Conservation (phyloP, 176 grass and related monocot species). For the Triticum timopheevii region DNA sequence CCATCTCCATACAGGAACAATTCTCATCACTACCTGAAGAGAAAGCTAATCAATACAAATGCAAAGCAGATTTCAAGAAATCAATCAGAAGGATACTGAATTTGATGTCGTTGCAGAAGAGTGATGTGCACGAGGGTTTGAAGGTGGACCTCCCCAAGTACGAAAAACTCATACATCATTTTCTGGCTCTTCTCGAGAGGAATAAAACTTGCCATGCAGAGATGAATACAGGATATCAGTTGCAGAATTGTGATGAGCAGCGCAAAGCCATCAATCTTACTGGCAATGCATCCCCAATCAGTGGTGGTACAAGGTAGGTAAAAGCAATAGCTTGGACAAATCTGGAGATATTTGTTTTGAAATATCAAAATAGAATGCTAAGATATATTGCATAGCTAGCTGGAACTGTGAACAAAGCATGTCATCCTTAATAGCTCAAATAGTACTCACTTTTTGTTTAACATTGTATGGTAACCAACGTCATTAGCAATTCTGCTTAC, state of each 20-base stretch:
- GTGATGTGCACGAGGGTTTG: not conserved
- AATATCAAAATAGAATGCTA: not conserved
- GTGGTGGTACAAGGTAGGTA: constrained; percentile 32
- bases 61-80: not conserved
- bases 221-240: not conserved
- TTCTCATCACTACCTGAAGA: not conserved
- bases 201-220: not conserved
- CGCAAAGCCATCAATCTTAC: not conserved
- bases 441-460: not conserved
- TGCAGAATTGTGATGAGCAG: not conserved
- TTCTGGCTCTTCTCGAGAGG: not conserved
- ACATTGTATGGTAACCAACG: not conserved
- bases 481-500: not conserved
- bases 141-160: not conserved
- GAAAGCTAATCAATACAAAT: not conserved
- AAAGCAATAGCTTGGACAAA: not conserved
- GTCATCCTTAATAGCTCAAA: not conserved
- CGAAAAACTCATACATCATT: not conserved
- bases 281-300: not conserved
- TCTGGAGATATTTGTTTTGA: not conserved
- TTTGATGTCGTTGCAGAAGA: constrained; percentile 19
- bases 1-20: constrained; percentile 18
- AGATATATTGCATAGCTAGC: not conserved
- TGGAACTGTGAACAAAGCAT: not conserved
- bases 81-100: not conserved